Conservation (phyloP, 2,329 filamentous ascomycete species). For the Colletotrichum sp. region DNA sequence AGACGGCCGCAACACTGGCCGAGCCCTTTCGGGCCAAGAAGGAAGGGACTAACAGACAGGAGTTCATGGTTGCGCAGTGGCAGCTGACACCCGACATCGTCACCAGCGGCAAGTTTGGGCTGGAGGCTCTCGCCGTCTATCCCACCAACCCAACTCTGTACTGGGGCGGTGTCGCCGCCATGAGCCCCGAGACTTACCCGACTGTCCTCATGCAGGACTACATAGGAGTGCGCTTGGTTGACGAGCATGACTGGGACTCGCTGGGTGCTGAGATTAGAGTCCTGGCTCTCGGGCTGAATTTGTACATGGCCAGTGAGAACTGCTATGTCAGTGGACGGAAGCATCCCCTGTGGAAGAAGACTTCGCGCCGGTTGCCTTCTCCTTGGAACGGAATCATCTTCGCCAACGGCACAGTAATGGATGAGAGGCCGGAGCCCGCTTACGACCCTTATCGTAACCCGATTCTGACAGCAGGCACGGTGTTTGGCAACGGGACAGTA, state of each 20-base stretch:
- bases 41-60: neutral
- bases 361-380: neutral
- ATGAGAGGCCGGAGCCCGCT: slow-evolving; percentile 21
- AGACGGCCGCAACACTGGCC: accelerated
- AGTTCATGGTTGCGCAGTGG: neutral
- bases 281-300: slow-evolving; percentile 30
- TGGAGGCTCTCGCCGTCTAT: slow-evolving; percentile 32
- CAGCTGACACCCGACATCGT: slow-evolving; percentile 25
- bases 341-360: slow-evolving; percentile 25
- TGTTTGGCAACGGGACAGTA: slow-evolving; percentile 27
- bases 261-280: slow-evolving; percentile 36
- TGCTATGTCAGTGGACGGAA: slow-evolving; percentile 26
- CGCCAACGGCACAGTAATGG: slow-evolving; percentile 29
- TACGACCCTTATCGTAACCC: slow-evolving; percentile 22
- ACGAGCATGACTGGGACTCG: slow-evolving; percentile 28
- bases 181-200: slow-evolving; percentile 30
- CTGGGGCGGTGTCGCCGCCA: slow-evolving; percentile 32
- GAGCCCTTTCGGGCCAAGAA: accelerated
- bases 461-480: slow-evolving; percentile 28
- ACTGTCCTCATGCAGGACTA: slow-evolving; percentile 35
- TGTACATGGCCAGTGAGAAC: slow-evolving; percentile 38
- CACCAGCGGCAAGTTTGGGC: slow-evolving; percentile 25
- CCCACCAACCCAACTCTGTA: slow-evolving; percentile 37
- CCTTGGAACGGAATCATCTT: slow-evolving; percentile 34
- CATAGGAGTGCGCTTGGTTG: slow-evolving; percentile 29